Evolutionary conservation across 805 yeast species (phyloP), one percentile per base, ranked within the genome.

Genomic region (Spencermartinsiella europaea): DNA sequence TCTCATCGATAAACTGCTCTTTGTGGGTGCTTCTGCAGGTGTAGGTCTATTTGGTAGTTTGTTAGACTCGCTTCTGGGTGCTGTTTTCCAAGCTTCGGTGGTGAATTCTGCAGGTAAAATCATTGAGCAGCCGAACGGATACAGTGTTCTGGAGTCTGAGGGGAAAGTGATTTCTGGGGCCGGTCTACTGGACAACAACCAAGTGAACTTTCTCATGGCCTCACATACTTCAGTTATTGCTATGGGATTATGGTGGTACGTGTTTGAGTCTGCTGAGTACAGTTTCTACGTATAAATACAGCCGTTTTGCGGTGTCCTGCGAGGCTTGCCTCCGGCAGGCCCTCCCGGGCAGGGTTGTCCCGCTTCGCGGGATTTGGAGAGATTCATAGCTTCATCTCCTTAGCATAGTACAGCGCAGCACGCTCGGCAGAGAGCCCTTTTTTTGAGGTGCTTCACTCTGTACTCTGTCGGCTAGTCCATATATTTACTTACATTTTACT

Each of bases 31-130:
- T 37, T 57, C 63, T 41, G 59, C 66, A 0, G 5, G 50, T 0
- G 47, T 65, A 19, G 77, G 77, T 0, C 49, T 69, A 14, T 34
- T 59, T 17, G 76, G 76, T 0, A 63, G 68, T 3, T 22, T 72
- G 2, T 37, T 67, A 8, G 77, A 72, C 50, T 72, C 77, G 1
- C 10, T 71, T 1, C 49, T 72, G 5, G 77, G 77, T 0, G 73
- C 77, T 3, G 31, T 65, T 2, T 51, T 70, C 16, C 76, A 72
- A 49, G 47, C 52, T 10, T 63, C 75, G 1, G 60, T 66, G 7
- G 62, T 64, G 22, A 67, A 68, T 44, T 54, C 54, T 14, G 41
- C 53, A 5, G 71, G 66, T 19, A 65, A 65, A 38, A 72, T 74
- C 25, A 59, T 56, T 3, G 70, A 66, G 39, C 60, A 64, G 4